A percentile compares a stretch with the other conserved stretches of the same genome.
Conservation (phyloP, 805 yeast genomes). For the Candida succiphila region DNA sequence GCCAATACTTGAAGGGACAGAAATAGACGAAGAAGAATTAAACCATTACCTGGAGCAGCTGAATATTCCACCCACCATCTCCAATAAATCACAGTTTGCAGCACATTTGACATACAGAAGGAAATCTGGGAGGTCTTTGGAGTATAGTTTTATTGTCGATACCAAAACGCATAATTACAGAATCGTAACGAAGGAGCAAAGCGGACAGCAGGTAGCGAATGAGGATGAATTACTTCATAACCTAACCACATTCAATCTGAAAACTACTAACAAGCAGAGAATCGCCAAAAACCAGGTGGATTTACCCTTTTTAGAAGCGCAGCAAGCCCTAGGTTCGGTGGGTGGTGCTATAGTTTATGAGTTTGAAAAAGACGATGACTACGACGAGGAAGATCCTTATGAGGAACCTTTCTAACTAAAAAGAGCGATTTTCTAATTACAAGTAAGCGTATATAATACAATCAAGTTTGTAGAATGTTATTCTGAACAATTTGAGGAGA, state of each 20-base stretch:
- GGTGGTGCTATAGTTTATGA: constrained; percentile 97
- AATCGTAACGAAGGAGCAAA: constrained; percentile 17
- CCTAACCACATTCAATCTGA: constrained; percentile 80
- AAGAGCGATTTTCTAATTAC: not conserved
- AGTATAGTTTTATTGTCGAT: constrained; percentile 46
- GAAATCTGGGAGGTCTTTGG: constrained; percentile 73
- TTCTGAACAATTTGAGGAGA: no score
- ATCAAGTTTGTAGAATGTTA: not conserved
- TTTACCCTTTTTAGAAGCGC: constrained; percentile 88
- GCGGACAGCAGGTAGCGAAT: constrained; percentile 19
- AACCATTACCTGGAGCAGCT: constrained; percentile 29
- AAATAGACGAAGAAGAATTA: constrained; percentile 37
- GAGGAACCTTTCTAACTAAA: constrained; percentile 79
- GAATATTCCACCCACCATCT: constrained; percentile 37
- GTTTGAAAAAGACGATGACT: constrained; percentile 94
- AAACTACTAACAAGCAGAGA: constrained; percentile 66
- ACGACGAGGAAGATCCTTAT: constrained; percentile 96
- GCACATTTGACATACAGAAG: constrained; percentile 57
- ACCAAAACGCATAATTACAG: constrained; percentile 28
- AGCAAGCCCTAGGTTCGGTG: constrained; percentile 47
- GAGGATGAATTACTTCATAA: constrained; percentile 52
- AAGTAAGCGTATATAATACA: not conserved
- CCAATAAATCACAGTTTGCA: constrained; percentile 36
- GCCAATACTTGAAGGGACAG: constrained; percentile 27
- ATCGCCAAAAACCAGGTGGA: constrained; percentile 77